Conservation (phyloP, 352 stramenopile genomes). For the Pythium monospermum region DNA sequence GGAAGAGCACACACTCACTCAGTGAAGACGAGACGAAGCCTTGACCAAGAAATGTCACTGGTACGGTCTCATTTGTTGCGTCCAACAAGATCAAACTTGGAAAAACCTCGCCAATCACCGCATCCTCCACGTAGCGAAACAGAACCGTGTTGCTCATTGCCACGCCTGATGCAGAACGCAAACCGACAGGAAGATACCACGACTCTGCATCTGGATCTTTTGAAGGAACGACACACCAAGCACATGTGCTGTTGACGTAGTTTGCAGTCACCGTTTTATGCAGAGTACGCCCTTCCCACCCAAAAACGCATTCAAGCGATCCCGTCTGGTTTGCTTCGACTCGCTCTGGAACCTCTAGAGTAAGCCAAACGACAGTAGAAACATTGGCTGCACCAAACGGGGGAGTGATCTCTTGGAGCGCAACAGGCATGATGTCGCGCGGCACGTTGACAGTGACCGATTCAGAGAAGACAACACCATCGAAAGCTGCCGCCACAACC, state of each 20-base stretch:
- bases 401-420: slow-evolving; percentile 2
- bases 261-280: slow-evolving; percentile 6
- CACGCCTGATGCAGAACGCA: slow-evolving; percentile 19
- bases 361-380: not conserved
- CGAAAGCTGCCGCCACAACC: not conserved
- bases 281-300: slow-evolving; percentile 24
- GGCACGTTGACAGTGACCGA: slow-evolving; percentile 1
- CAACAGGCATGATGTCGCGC: not conserved
- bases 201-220: slow-evolving; percentile 6
- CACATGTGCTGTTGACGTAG: slow-evolving; percentile 22
- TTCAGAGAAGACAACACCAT: slow-evolving; percentile 9
- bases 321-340: not conserved
- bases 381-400: slow-evolving; percentile 3
- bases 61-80: not conserved
- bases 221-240: slow-evolving; percentile 26
- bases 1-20: slow-evolving; percentile 3
- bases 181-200: slow-evolving; percentile 26
- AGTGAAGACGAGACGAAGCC: slow-evolving; percentile 3
- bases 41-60: slow-evolving; percentile 2
- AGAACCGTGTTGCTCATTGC: slow-evolving; percentile 30
- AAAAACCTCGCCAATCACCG: not conserved
- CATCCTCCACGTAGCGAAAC: slow-evolving; percentile 3
- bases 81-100: not conserved
- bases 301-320: slow-evolving; percentile 27
- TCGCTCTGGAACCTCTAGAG: not conserved